These are phyloP conservation scores for Neonectria neomacrospora DNA, from an alignment of 2,329 filamentous ascomycete genomes.

Conservation along the genomic window DNA sequence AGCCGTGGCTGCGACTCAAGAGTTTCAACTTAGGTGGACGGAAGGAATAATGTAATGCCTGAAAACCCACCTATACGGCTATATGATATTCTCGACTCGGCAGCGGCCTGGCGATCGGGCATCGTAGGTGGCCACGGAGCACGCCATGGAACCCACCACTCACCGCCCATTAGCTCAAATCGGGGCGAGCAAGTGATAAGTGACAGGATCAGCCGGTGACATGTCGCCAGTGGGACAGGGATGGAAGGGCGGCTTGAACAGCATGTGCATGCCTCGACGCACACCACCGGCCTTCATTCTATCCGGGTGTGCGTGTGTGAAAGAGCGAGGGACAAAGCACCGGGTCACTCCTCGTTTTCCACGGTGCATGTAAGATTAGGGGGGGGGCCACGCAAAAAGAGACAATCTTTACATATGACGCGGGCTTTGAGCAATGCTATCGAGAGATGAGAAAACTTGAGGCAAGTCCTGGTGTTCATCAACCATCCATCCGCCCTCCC, in stretches of 20 bases:
- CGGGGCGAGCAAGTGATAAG: conserved; percentile 29
- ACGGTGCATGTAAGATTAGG: conserved; percentile 15
- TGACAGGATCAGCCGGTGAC: conserved; percentile 16
- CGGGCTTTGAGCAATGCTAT: conserved; percentile 41
- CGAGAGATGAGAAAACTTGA: conserved; percentile 34
- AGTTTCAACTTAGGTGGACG: conserved; percentile 2
- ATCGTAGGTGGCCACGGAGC: conserved; percentile 5
- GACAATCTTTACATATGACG: conserved; percentile 38
- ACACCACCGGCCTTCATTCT: conserved; percentile 36
- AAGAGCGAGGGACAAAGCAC: conserved; percentile 14
- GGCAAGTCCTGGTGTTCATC: conserved; percentile 31
- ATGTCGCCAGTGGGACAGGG: conserved; percentile 22
- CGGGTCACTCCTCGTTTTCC: conserved; percentile 7
- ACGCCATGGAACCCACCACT: conserved; percentile 18
- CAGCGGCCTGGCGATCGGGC: conserved; percentile 7
- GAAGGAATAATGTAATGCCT: conserved; percentile 4
- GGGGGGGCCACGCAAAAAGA: conserved; percentile 16
- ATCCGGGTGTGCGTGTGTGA: conserved; percentile 10
- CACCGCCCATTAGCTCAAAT: conserved; percentile 33
- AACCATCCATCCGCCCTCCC: conserved; percentile 29
- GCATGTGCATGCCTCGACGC: conserved; percentile 25
- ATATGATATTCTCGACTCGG: background rate
- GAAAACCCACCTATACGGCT: conserved; percentile 4
- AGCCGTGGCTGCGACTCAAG: conserved; percentile 20
- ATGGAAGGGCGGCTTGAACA: conserved; percentile 12